Evolutionary conservation across 2,329 filamentous ascomycete species (phyloP).

Genomic region (Phaeoacremonium minimum): DNA sequence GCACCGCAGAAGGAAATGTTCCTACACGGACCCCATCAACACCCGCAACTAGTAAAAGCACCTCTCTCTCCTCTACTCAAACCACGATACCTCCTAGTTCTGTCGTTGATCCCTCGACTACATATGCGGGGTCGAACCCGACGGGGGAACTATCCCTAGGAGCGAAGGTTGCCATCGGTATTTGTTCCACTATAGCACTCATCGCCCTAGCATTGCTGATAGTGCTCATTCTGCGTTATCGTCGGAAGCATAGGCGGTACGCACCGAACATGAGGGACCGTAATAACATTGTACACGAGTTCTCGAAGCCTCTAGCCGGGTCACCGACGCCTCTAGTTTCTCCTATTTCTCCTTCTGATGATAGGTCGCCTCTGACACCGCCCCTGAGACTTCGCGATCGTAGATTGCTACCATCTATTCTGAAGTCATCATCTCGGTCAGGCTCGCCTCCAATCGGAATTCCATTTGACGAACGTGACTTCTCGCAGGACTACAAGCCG

Average conservation of each 20-base stretch:
- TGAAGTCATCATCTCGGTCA: constrained; percentile 12
- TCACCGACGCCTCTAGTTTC: constrained; percentile 38
- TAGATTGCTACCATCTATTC: constrained; percentile 32
- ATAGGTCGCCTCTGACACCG: constrained; percentile 30
- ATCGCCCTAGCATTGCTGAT: constrained; percentile 30
- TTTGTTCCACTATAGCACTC: constrained; percentile 34
- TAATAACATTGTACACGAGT: constrained; percentile 13
- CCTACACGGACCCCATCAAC: background rate
- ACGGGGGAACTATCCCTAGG: constrained; percentile 26
- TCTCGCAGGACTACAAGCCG: constrained; percentile 6
- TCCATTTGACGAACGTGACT: constrained; percentile 5
- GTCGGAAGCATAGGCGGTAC: constrained; percentile 13
- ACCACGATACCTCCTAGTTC: constrained; percentile 9
- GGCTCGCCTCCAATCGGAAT: constrained; percentile 7
- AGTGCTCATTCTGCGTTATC: constrained; percentile 29
- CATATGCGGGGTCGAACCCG: too few species aligned
- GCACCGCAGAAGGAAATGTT: constrained; percentile 1
- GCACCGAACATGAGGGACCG: constrained; percentile 8
- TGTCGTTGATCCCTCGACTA: too few species aligned
- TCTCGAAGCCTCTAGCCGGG: constrained; percentile 15
- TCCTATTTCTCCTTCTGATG: constrained; percentile 22
- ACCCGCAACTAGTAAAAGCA: constrained; percentile 3
- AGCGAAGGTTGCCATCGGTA: constrained; percentile 38
- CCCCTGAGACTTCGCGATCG: constrained; percentile 44
- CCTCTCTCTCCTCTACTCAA: constrained; percentile 5